Evolutionary conservation across 495 filamentous ascomycete genomes (phyloP).

Genomic region (Penicillium samsonianum): DNA sequence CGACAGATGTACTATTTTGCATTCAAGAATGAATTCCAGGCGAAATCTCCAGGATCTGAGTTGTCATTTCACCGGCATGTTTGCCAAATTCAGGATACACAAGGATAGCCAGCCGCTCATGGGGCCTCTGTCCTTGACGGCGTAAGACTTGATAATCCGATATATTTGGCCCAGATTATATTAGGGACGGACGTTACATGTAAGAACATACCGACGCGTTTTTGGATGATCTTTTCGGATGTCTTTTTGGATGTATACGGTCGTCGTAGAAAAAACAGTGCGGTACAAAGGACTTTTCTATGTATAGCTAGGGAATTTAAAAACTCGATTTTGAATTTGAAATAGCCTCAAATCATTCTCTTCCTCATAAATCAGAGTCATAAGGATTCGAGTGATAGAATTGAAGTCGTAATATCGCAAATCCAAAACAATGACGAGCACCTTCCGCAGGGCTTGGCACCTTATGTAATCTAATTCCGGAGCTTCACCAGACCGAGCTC

Average conservation of each 20-base stretch:
- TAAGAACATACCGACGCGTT: too few relatives aligned
- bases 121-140: too few relatives aligned
- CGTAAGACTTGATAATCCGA: too few relatives aligned
- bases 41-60: background rate
- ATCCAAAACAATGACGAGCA: slow-evolving; percentile 30
- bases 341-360: background rate
- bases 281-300: background rate
- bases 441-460: slow-evolving; percentile 20
- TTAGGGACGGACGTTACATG: too few relatives aligned
- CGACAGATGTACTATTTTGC: slow-evolving; percentile 44
- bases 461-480: slow-evolving; percentile 38
- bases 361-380: background rate
- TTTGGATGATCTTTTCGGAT: too few relatives aligned
- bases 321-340: background rate
- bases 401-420: slow-evolving; percentile 9
- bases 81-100: background rate
- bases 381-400: background rate
- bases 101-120: too few relatives aligned
- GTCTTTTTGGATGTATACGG: too few relatives aligned
- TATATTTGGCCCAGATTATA: too few relatives aligned
- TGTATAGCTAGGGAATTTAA: background rate
- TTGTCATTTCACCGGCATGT: background rate
- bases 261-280: too few relatives aligned
- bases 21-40: slow-evolving; percentile 5
- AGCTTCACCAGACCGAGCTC: slow-evolving; percentile 46